Conservation (phyloP, 2,329 filamentous ascomycete species). For the Sclerotinia borealis region DNA sequence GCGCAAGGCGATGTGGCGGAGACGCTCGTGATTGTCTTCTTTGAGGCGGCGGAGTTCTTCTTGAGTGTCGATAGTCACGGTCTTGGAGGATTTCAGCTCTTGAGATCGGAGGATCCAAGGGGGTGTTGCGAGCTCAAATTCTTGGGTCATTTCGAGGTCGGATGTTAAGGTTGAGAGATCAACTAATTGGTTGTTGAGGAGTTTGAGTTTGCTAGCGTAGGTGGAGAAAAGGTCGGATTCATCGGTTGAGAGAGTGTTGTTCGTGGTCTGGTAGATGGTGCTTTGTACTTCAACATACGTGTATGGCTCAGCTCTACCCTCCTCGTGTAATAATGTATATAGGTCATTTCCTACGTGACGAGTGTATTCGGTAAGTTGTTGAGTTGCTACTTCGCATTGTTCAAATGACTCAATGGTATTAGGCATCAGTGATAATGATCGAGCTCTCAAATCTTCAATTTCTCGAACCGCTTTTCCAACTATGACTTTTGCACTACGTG, state of each 20-base stretch:
- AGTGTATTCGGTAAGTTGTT: slow-evolving; percentile 59
- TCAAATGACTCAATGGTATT: slow-evolving; percentile 66
- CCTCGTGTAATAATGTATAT: slow-evolving; percentile 61
- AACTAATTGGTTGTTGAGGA: slow-evolving; percentile 56
- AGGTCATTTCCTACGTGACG: slow-evolving; percentile 60
- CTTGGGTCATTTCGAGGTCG: slow-evolving; percentile 66
- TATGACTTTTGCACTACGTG: slow-evolving; percentile 77
- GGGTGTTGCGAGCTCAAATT: slow-evolving; percentile 69
- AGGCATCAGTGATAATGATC: slow-evolving; percentile 66
- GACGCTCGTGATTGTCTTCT: slow-evolving; percentile 73
- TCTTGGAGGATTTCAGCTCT: slow-evolving; percentile 77
- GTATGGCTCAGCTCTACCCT: slow-evolving; percentile 62
- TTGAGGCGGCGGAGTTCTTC: slow-evolving; percentile 76
- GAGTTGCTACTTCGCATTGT: slow-evolving; percentile 57
- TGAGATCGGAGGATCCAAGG: slow-evolving; percentile 82
- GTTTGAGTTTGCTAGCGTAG: slow-evolving; percentile 61
- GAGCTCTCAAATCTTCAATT: slow-evolving; percentile 68
- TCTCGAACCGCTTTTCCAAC: slow-evolving; percentile 71
- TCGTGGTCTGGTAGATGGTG: slow-evolving; percentile 53
- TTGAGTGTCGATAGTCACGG: slow-evolving; percentile 73
- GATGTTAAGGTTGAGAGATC: slow-evolving; percentile 65
- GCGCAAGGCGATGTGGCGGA: slow-evolving; percentile 62
- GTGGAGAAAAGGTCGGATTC: slow-evolving; percentile 66
- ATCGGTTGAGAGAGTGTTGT: slow-evolving; percentile 44
- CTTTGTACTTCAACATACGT: slow-evolving; percentile 60